Evolutionary conservation across 2,329 filamentous ascomycete genomes (phyloP).

Genomic region (Metarhizium anisopliae): DNA sequence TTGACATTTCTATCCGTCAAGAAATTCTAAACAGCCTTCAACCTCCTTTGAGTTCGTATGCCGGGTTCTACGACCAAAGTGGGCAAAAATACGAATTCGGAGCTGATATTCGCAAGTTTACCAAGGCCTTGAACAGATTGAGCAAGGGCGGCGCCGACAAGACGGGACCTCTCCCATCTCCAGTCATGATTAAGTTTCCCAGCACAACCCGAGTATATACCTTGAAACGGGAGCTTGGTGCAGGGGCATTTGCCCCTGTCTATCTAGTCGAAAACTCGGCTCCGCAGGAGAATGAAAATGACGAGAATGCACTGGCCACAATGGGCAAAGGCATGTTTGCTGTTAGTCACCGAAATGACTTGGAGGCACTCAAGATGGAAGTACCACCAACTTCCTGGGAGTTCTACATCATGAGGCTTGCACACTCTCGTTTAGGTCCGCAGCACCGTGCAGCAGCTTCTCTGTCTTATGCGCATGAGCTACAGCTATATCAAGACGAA

Average conservation of each 20-base stretch:
- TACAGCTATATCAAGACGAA: slow-evolving; percentile 87
- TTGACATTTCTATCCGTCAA: slow-evolving; percentile 64
- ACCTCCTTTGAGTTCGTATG: slow-evolving; percentile 64
- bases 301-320: slow-evolving; percentile 34
- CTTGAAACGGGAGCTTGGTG: slow-evolving; percentile 77
- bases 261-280: slow-evolving; percentile 77
- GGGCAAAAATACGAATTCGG: slow-evolving; percentile 55
- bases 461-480: slow-evolving; percentile 74
- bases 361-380: slow-evolving; percentile 94
- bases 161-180: slow-evolving; percentile 45
- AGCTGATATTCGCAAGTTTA: slow-evolving; percentile 71
- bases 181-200: slow-evolving; percentile 60
- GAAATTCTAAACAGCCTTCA: slow-evolving; percentile 67
- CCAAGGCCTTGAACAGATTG: slow-evolving; percentile 55
- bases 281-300: slow-evolving; percentile 34
- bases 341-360: slow-evolving; percentile 42
- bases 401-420: slow-evolving; percentile 86
- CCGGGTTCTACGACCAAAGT: slow-evolving; percentile 71
- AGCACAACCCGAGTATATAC: slow-evolving; percentile 61
- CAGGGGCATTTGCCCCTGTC: slow-evolving; percentile 90
- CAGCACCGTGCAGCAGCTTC: slow-evolving; percentile 65
- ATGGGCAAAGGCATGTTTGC: slow-evolving; percentile 57
- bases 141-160: slow-evolving; percentile 52
- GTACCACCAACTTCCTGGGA: slow-evolving; percentile 85
- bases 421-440: slow-evolving; percentile 65